phyloP scores from a whole-genome alignment of 805 yeast genomes.

The Yarrowia sp. region DNA sequence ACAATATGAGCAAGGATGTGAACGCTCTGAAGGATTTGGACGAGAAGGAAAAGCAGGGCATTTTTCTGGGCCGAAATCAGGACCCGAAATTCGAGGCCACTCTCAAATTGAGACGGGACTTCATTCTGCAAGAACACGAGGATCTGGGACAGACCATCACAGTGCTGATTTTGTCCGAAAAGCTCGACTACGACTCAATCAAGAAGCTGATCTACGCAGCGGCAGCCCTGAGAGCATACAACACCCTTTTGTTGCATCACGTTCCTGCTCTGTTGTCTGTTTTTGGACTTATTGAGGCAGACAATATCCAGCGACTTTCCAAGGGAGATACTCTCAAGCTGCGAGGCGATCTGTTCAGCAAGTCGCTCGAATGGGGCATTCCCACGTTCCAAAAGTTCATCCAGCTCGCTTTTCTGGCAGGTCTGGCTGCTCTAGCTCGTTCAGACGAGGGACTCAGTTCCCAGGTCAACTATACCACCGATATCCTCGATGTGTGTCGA shows the following conservation, averaged over 20 bases:
- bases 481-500: conserved; percentile 45
- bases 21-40: conserved; percentile 59
- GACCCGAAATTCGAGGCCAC: conserved; percentile 57
- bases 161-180: conserved; percentile 56
- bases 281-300: conserved; percentile 28
- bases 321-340: conserved; percentile 24
- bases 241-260: conserved; percentile 66
- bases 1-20: conserved; percentile 67
- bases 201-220: conserved; percentile 55
- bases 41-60: conserved; percentile 58
- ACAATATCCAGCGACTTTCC: conserved; percentile 18
- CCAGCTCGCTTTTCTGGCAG: conserved; percentile 43
- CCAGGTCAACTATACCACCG: conserved; percentile 43
- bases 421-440: conserved; percentile 42
- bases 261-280: conserved; percentile 43
- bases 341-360: conserved; percentile 32
- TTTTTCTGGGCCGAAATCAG: conserved; percentile 58
- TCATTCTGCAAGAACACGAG: conserved; percentile 73
- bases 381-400: conserved; percentile 47
- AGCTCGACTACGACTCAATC: conserved; percentile 41
- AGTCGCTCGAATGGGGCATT: conserved; percentile 44
- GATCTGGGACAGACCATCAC: conserved; percentile 68
- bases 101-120: conserved; percentile 65
- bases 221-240: conserved; percentile 61
- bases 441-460: conserved; percentile 38